Base-by-base conservation (phyloP, 768 basidiomycete species). In the Termitomyces sp. region DNA sequence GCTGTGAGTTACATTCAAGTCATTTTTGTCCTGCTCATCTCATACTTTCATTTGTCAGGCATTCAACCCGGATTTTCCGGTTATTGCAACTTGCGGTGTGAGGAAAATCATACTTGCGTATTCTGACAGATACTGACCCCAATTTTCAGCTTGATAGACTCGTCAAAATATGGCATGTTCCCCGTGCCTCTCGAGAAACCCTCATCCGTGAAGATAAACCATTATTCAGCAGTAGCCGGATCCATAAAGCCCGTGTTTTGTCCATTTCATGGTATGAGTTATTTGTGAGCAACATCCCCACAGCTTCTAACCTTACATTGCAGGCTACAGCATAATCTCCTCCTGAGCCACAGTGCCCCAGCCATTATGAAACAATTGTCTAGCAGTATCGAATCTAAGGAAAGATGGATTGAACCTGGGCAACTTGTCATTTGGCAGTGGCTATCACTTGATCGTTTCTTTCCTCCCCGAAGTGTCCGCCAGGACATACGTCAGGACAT, bases 81-180 rank as follows among this genome's bases (percentile, higher is more conserved):
- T 92, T 16, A 77, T 93, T 52, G 89, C 89, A 10, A 93, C 91
- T 16, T 87, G 89, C 64, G 90, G 90, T 22, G 90, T 91, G 68
- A 58, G 85, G 73, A 47, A 6, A 13, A 27, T 12, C 8, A 22
- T 40, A 51, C 27, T 27, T 36, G 32, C 4, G 22, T 54, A 26
- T 50, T 16, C 43, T 26, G 44, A 5, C 42, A 53, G 20, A 40
- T 42, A 45, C 14, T 34, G 44, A 59, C n/a, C 16, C 32, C 18
- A 30, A 44, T 16, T 34, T 56, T 14, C 53, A 92, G 90, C 75
- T 90, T 62, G 91, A 93, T 62, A 81, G 88, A 57, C 73, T 77
- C 3, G 82, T 91, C 34, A 91, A 91, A 69, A 89, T 93, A 6
- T 93, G 91, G 91, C 73, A 78, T 46, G 70, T 87, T 20, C 79